Conservation (phyloP, 176 grass and related monocot species). For the Sorghum bicolor region DNA sequence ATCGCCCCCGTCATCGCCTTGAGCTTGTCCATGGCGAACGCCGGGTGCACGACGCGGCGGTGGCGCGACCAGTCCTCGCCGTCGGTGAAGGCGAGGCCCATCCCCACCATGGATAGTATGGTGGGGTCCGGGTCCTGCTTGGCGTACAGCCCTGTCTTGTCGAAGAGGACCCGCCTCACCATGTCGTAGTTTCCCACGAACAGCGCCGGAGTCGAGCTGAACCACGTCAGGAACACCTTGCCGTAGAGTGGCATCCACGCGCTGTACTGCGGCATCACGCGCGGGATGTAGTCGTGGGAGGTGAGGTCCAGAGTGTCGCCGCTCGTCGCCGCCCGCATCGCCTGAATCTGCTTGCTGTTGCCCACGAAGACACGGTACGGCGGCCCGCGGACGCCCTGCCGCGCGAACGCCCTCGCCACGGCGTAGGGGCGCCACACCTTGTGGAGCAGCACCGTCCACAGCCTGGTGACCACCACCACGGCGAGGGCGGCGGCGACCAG, state of each 20-base stretch:
- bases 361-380: too few species aligned
- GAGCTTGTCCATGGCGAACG: slow-evolving; percentile 80
- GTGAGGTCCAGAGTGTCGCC: too few species aligned
- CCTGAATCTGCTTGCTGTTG: too few species aligned
- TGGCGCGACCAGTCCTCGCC: slow-evolving; percentile 68
- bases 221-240: slow-evolving; percentile 55
- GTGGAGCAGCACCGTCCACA: too few species aligned
- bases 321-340: too few species aligned
- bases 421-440: too few species aligned
- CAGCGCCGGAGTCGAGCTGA: slow-evolving; percentile 33
- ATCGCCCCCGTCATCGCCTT: slow-evolving; percentile 56
- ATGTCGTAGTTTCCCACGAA: slow-evolving; percentile 37
- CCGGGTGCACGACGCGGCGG: slow-evolving; percentile 56
- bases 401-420: too few species aligned
- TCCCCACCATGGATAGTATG: slow-evolving; percentile 46
- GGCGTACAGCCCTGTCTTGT: slow-evolving; percentile 32
- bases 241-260: slow-evolving; percentile 36
- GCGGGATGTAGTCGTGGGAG: too few species aligned
- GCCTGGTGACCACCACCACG: too few species aligned
- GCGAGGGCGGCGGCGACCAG: too few species aligned
- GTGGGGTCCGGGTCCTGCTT: slow-evolving; percentile 23
- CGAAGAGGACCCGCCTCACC: slow-evolving; percentile 51
- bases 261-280: slow-evolving; percentile 32
- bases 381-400: too few species aligned
- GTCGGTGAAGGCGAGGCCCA: slow-evolving; percentile 35